Conservation (phyloP, 148 eudicot genomes). For the Vaccinium darrowii region DNA sequence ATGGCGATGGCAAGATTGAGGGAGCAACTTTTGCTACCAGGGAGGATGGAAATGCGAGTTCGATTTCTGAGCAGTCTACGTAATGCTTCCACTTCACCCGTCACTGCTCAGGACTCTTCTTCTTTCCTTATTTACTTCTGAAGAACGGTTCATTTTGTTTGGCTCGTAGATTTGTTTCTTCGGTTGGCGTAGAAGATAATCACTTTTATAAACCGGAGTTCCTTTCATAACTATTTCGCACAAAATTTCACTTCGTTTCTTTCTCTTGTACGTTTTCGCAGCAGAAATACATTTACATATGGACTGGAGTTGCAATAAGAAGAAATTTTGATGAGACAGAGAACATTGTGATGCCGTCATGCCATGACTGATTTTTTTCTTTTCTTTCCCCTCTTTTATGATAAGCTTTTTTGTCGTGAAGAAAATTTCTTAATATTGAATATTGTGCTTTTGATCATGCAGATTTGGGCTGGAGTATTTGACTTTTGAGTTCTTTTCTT, state of each 20-base stretch:
- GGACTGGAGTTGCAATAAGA: background rate
- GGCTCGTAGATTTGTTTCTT: background rate
- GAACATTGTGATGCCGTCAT: background rate
- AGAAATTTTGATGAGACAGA: background rate
- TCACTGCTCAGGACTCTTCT: slow-evolving; percentile 27
- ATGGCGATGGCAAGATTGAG: slow-evolving; percentile 36
- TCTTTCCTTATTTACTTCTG: slow-evolving; percentile 38
- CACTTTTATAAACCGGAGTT: too few relatives aligned
- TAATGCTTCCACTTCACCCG: slow-evolving; percentile 26
- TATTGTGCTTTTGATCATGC: background rate
- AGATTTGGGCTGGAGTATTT: background rate
- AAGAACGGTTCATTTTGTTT: background rate
- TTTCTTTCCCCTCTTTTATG: background rate
- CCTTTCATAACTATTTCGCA: too few relatives aligned
- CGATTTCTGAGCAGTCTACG: slow-evolving; percentile 14
- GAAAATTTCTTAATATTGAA: background rate
- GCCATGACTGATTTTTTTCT: background rate
- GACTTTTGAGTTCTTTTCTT: background rate
- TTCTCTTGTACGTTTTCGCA: background rate
- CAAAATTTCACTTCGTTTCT: background rate
- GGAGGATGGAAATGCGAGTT: slow-evolving; percentile 21
- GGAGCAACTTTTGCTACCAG: slow-evolving; percentile 21
- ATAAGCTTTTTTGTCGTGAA: background rate
- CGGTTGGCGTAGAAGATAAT: background rate
- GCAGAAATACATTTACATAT: background rate